phyloP scores from a whole-genome alignment of 1,139 yeast genomes.

The Geotrichum fermentans region DNA sequence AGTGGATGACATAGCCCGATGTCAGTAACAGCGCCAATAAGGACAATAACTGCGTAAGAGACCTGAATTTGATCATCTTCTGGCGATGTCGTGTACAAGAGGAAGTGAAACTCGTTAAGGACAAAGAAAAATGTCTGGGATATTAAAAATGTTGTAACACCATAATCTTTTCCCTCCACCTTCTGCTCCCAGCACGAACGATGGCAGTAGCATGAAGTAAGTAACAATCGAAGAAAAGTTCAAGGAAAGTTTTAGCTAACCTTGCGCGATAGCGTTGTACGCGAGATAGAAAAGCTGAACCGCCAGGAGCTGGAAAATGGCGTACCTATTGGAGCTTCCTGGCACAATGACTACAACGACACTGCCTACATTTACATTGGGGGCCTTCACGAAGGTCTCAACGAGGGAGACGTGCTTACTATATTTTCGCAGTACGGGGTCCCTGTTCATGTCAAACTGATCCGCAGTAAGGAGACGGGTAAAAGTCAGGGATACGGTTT shows the following conservation, averaged over 20 bases:
- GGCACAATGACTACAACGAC: slow-evolving; percentile 84
- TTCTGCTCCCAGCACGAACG: no score
- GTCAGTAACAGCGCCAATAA: slow-evolving; percentile 1
- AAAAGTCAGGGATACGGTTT: slow-evolving; percentile 74
- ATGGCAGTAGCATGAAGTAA: slow-evolving; percentile 20
- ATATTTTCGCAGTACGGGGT: slow-evolving; percentile 88
- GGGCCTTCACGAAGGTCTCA: slow-evolving; percentile 58
- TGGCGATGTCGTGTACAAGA: background rate
- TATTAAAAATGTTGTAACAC: no score
- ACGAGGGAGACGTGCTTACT: slow-evolving; percentile 68
- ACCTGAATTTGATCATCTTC: slow-evolving; percentile 10
- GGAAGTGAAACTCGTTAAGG: background rate
- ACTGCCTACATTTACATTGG: slow-evolving; percentile 67
- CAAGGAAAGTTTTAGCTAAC: slow-evolving; percentile 4
- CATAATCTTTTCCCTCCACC: no score
- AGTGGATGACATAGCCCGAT: background rate
- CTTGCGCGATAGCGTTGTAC: slow-evolving; percentile 21
- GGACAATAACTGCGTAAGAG: slow-evolving; percentile 6
- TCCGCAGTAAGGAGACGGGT: slow-evolving; percentile 66
- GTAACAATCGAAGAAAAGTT: no score
- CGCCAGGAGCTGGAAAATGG: slow-evolving; percentile 61
- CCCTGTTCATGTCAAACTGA: slow-evolving; percentile 71
- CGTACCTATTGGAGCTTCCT: slow-evolving; percentile 59
- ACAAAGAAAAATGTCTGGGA: background rate
- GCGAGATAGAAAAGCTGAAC: slow-evolving; percentile 56